Evolutionary conservation across 1,139 yeast genomes (phyloP).

Genomic region (Taphrina confusa): DNA sequence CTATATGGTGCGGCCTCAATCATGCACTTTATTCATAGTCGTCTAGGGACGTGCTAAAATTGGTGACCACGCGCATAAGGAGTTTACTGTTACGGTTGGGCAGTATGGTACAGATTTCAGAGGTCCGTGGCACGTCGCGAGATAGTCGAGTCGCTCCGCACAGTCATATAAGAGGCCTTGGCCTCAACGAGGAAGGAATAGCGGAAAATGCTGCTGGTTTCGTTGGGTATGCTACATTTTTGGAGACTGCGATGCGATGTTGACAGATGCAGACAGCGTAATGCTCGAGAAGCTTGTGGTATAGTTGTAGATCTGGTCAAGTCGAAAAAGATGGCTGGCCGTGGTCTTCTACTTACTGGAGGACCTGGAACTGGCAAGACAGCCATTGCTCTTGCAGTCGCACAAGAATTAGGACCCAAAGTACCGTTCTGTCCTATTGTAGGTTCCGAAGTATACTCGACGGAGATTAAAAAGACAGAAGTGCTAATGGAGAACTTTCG

Average conservation of each 20-base stretch:
- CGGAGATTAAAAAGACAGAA: constrained; percentile 96
- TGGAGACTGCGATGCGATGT: not conserved
- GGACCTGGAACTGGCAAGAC: constrained; percentile 99
- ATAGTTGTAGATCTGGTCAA: constrained; percentile 90
- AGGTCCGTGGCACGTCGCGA: constrained; percentile 63
- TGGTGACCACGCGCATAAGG: too few relatives aligned
- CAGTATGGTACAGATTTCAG: constrained; percentile 78
- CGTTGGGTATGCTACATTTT: constrained; percentile 12
- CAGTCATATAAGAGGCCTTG: constrained; percentile 93
- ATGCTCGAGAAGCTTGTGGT: constrained; percentile 97
- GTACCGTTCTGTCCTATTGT: constrained; percentile 98
- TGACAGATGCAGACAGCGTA: constrained; percentile 58
- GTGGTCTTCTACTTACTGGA: constrained; percentile 93
- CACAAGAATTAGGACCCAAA: constrained; percentile 96
- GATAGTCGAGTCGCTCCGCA: constrained; percentile 92
- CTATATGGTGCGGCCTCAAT: too few relatives aligned
- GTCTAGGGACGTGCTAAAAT: too few relatives aligned
- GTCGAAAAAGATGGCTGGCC: constrained; percentile 90
- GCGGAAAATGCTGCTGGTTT: constrained; percentile 79
- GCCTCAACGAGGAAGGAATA: constrained; percentile 83
- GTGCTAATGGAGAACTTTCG: constrained; percentile 97
- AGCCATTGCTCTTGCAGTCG: constrained; percentile 90
- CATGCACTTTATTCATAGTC: too few relatives aligned
- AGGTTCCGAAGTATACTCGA: constrained; percentile 92
- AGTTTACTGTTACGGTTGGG: too few relatives aligned